Conservation (phyloP, 805 yeast genomes). For the Candida hungchunana region DNA sequence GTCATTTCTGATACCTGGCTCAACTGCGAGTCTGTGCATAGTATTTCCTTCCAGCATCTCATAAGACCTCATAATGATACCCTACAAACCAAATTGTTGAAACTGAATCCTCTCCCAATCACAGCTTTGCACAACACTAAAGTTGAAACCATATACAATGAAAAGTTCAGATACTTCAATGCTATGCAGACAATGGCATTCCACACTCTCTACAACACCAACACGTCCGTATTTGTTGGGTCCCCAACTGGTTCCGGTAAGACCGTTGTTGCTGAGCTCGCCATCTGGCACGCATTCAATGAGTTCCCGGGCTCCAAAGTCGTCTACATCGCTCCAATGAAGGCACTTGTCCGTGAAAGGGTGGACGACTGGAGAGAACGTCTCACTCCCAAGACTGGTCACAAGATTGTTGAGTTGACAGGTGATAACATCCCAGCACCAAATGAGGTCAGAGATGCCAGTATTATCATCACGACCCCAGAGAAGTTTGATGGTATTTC, state of each 20-base stretch:
- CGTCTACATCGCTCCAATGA: conserved; percentile 88
- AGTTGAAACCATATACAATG: conserved; percentile 63
- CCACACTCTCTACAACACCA: conserved; percentile 78
- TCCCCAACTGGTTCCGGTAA: conserved; percentile 99
- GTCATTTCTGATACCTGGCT: conserved; percentile 85
- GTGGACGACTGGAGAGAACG: conserved; percentile 84
- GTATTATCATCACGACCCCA: conserved; percentile 88
- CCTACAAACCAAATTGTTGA: conserved; percentile 71
- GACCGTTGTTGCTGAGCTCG: conserved; percentile 94
- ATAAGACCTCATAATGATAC: conserved; percentile 87
- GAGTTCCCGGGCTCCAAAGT: conserved; percentile 85
- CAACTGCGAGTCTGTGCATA: conserved; percentile 71
- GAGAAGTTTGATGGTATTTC: conserved; percentile 98
- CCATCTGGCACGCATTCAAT: conserved; percentile 93
- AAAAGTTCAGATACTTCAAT: conserved; percentile 79
- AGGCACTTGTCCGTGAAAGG: conserved; percentile 94
- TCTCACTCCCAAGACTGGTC: conserved; percentile 79
- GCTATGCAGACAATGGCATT: conserved; percentile 99
- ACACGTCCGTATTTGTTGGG: conserved; percentile 83
- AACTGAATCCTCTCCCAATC: conserved; percentile 81
- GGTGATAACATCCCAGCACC: conserved; percentile 23
- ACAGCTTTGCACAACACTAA: conserved; percentile 68
- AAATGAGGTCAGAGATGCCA: conserved; percentile 28
- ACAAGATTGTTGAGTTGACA: conserved; percentile 81
- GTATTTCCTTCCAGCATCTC: conserved; percentile 85